Base-by-base conservation (phyloP, 2,329 filamentous ascomycete genomes). In the Westerdykella ornata region DNA sequence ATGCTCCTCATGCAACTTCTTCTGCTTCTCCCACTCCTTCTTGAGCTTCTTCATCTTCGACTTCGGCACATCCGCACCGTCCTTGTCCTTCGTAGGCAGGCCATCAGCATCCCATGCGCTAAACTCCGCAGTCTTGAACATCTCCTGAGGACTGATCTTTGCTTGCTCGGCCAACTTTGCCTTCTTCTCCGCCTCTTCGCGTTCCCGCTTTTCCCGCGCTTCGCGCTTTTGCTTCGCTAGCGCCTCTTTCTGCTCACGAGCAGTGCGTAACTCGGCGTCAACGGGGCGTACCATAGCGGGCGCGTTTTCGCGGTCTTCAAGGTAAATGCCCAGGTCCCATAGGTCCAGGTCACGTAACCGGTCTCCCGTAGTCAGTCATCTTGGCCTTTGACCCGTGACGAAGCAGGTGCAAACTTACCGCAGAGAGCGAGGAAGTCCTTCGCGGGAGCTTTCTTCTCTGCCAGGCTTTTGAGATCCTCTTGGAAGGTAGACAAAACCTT, bases 11-110 rank as follows among this genome's bases (percentile, higher is more conserved):
- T 89, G 82, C 44, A 78, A 65, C 75, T 90, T 94, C 74, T 88
- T 92, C 71, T 96, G 90, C 62, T 75, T 81, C 54, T 94, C 85
- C 86, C 86, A 94, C 42, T 88, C 82, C 73, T 96, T 96, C 68
- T 75, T 82, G 53, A 95, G 66, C 71, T 87, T 89, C 75, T 96
- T 96, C 38, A 70, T 59, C 59, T 81, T 78, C 45, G 77, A 84
- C 73, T 95, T 95, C 4, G 85, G 77, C 29, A 96, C 74, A 52
- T 94, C 87, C 46, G 80, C 81, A 0, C 88, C 88, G 22, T 85
- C 81, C 47, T 79, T 81, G 62, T 88, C 79, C 67, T 81, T 85
- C 0, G 77, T 84, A 2, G 90, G 89, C 48, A 95, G 47, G 0
- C 89, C 89, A 43, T 90, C 82, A 5, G 76, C 81, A 59, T 95